Evolutionary conservation across 2,329 filamentous ascomycete species (phyloP).

Genomic region (Chaetomiaceae sp.): DNA sequence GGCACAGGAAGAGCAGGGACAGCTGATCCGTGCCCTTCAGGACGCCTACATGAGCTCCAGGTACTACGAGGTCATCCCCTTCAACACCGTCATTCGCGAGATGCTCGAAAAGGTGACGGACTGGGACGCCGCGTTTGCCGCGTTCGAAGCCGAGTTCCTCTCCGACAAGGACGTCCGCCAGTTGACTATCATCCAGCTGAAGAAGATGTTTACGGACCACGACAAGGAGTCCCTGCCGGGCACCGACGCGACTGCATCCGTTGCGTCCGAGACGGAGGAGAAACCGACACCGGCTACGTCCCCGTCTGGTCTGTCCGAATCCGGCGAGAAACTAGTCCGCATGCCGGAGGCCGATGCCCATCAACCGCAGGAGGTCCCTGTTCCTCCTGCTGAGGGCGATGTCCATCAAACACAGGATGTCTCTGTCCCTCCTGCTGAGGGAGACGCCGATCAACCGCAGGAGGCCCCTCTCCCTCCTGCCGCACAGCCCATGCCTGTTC

Average conservation of each 20-base stretch:
- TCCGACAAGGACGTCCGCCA: conserved; percentile 95
- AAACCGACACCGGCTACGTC: conserved; percentile 41
- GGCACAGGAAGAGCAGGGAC: conserved; percentile 76
- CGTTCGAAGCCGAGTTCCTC: conserved; percentile 90
- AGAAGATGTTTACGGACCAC: conserved; percentile 90
- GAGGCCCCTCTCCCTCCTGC: conserved; percentile 18
- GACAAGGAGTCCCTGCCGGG: conserved; percentile 70
- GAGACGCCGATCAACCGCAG: conserved; percentile 13
- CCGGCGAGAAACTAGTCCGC: conserved; percentile 26
- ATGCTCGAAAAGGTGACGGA: conserved; percentile 90
- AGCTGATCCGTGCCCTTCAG: conserved; percentile 72
- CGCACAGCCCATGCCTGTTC: conserved; percentile 1
- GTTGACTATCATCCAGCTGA: conserved; percentile 85
- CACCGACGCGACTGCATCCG: conserved; percentile 52
- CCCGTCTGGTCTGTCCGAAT: conserved; percentile 24
- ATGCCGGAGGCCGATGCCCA: conserved; percentile 18
- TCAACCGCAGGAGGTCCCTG: conserved; percentile 12
- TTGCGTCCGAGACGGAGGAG: conserved; percentile 42
- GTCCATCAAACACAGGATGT: no score
- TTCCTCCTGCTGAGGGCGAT: conserved; percentile 17
- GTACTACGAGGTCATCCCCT: conserved; percentile 93
- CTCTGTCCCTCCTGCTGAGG: conserved; percentile 20
- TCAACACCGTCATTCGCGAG: conserved; percentile 82
- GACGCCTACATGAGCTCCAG: conserved; percentile 88
- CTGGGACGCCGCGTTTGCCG: conserved; percentile 86